These are phyloP conservation scores for Vachellia collinsii DNA, from an alignment of 306 rosid species.

Conservation along the genomic window DNA sequence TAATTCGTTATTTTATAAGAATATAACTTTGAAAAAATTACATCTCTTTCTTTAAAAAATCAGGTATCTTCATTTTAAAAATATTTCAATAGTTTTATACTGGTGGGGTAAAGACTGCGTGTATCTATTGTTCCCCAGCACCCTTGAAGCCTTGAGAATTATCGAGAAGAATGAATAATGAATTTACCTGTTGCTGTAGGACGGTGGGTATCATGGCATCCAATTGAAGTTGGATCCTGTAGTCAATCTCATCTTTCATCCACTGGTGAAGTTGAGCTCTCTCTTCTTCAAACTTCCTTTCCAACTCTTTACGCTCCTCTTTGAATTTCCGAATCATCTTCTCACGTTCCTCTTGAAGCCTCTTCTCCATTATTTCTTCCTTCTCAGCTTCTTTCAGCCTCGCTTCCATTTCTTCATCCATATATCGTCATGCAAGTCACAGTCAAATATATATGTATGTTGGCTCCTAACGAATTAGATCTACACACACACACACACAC, in stretches of 20 bases:
- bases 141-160: no score
- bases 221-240: not conserved
- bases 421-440: no score
- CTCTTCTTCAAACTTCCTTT: slow-evolving; percentile 4
- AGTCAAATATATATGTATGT: not conserved
- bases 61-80: no score
- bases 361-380: not conserved
- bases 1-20: no score
- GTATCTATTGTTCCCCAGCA: no score
- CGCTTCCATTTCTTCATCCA: not conserved
- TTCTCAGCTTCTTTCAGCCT: not conserved
- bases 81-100: no score
- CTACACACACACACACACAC: no score
- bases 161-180: no score
- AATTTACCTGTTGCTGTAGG: not conserved
- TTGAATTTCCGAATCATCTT: not conserved
- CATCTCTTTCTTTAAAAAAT: no score
- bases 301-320: not conserved
- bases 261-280: not conserved
- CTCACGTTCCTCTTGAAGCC: not conserved
- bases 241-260: not conserved
- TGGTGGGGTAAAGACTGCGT: no score
- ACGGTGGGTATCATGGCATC: not conserved
- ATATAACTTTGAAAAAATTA: no score
- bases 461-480: no score